Percentiles rank a stretch among this genome's conserved stretches.
These are phyloP conservation scores for Protomyces inundatus DNA, from an alignment of 1,139 yeast species.

Conservation along the genomic window DNA sequence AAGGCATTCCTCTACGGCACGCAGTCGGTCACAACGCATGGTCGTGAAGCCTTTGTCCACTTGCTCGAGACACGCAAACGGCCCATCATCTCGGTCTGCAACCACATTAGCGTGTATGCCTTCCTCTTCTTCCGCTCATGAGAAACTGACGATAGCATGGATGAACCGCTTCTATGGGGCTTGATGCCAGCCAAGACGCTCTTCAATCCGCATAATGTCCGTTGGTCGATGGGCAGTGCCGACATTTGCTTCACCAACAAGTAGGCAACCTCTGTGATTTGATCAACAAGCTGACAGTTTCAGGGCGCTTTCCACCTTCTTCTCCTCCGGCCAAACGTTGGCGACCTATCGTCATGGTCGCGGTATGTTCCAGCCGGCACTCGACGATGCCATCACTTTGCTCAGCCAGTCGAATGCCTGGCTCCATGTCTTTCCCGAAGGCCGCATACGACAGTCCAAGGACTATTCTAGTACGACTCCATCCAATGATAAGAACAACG, in stretches of 20 bases:
- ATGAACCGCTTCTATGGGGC: slow-evolving; percentile 90
- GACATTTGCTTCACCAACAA: slow-evolving; percentile 74
- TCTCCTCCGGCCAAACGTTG: slow-evolving; percentile 80
- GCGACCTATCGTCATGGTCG: slow-evolving; percentile 82
- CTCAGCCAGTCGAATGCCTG: slow-evolving; percentile 55
- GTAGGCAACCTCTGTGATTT: slow-evolving; percentile 35
- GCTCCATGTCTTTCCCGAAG: slow-evolving; percentile 96
- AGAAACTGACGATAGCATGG: slow-evolving; percentile 44
- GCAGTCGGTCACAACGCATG: slow-evolving; percentile 8
- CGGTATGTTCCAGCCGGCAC: slow-evolving; percentile 86
- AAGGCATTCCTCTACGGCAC: slow-evolving; percentile 12
- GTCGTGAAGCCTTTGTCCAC: slow-evolving; percentile 6
- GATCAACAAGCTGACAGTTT: background rate
- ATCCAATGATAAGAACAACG: background rate
- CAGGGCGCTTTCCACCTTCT: slow-evolving; percentile 45
- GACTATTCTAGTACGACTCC: slow-evolving; percentile 35
- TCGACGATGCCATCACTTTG: slow-evolving; percentile 86
- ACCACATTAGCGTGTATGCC: slow-evolving; percentile 71
- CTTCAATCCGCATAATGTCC: slow-evolving; percentile 56
- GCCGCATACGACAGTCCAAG: slow-evolving; percentile 85
- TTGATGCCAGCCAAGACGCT: slow-evolving; percentile 70
- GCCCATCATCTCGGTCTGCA: slow-evolving; percentile 58
- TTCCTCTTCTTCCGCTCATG: background rate
- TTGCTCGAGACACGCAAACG: slow-evolving; percentile 54
- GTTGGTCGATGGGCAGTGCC: slow-evolving; percentile 95